Conservation (phyloP, 306 rosid species). For the Quillaja saponaria region DNA sequence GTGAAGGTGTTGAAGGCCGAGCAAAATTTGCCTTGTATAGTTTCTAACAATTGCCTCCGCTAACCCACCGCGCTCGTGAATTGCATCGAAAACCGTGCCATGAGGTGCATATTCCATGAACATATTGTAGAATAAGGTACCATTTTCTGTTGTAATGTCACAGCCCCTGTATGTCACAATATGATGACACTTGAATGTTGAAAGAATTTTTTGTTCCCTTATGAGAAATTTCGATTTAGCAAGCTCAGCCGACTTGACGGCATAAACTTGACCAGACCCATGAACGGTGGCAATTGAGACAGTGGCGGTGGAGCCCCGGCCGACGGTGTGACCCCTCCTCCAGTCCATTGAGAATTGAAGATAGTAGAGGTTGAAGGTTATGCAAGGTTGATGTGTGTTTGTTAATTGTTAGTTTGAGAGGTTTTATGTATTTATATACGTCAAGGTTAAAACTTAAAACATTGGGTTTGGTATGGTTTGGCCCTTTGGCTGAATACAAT, state of each 20-base stretch:
- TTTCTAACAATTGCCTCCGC: slow-evolving; percentile 40
- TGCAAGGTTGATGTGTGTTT: not conserved
- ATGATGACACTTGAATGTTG: slow-evolving; percentile 47
- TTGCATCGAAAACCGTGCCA: slow-evolving; percentile 57
- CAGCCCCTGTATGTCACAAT: slow-evolving; percentile 61
- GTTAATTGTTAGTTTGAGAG: slow-evolving; percentile 19
- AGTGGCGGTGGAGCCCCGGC: slow-evolving; percentile 80
- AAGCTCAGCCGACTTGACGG: slow-evolving; percentile 64
- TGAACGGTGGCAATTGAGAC: slow-evolving; percentile 48
- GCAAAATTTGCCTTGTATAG: slow-evolving; percentile 55
- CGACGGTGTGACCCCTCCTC: slow-evolving; percentile 64
- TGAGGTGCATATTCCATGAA: slow-evolving; percentile 70
- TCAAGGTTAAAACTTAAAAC: slow-evolving; percentile 5
- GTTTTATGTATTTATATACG: slow-evolving; percentile 14
- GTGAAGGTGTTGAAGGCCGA: slow-evolving; percentile 64
- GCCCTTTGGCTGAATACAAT: slow-evolving; percentile 28
- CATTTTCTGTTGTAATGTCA: slow-evolving; percentile 60
- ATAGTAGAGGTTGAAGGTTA: not conserved
- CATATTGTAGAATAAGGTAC: slow-evolving; percentile 51
- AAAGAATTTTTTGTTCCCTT: slow-evolving; percentile 58
- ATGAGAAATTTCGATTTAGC: slow-evolving; percentile 48
- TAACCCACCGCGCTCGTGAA: slow-evolving; percentile 39
- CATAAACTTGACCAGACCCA: slow-evolving; percentile 43
- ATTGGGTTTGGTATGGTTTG: slow-evolving; percentile 34
- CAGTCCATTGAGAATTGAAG: slow-evolving; percentile 50